Conservation (phyloP, 2,329 filamentous ascomycete species). For the Alternaria triticina region DNA sequence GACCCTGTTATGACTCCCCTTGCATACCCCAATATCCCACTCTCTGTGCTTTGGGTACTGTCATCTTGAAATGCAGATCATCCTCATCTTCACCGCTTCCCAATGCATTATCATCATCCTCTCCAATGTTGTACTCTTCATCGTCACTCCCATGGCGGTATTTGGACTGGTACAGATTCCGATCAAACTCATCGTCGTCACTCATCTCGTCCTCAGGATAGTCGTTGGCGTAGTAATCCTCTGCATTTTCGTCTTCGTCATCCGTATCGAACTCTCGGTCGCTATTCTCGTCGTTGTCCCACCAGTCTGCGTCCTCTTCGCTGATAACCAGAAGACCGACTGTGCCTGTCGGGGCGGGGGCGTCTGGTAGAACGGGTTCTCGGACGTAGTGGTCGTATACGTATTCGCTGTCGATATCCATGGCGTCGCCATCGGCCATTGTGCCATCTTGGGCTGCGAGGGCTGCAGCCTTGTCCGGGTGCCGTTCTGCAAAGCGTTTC, state of each 20-base stretch:
- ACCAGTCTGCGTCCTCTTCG: constrained; percentile 61
- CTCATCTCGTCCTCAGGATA: constrained; percentile 82
- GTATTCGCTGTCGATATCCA: constrained; percentile 58
- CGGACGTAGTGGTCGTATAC: constrained; percentile 69
- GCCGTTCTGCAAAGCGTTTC: constrained; percentile 42
- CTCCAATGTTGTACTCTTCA: constrained; percentile 44
- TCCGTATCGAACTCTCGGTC: constrained; percentile 64
- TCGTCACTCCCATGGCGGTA: constrained; percentile 51
- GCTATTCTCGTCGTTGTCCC: constrained; percentile 63
- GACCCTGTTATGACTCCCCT: constrained; percentile 12
- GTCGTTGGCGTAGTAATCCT: constrained; percentile 79
- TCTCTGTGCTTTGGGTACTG: constrained; percentile 29
- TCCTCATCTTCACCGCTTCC: constrained; percentile 39
- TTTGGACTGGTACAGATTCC: constrained; percentile 48
- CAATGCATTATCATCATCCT: constrained; percentile 22
- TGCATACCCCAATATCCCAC: constrained; percentile 34
- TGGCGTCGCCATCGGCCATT: constrained; percentile 27
- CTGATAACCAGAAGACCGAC: constrained; percentile 57
- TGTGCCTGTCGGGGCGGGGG: constrained; percentile 35
- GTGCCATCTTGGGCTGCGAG: constrained; percentile 15
- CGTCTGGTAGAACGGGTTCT: constrained; percentile 48
- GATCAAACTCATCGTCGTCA: constrained; percentile 69
- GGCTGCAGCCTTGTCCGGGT: constrained; percentile 35
- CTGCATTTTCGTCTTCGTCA: constrained; percentile 70
- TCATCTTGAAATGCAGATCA: constrained; percentile 38